phyloP scores from a whole-genome alignment of 2,329 filamentous ascomycete genomes.

The Sarocladium oryzae region DNA sequence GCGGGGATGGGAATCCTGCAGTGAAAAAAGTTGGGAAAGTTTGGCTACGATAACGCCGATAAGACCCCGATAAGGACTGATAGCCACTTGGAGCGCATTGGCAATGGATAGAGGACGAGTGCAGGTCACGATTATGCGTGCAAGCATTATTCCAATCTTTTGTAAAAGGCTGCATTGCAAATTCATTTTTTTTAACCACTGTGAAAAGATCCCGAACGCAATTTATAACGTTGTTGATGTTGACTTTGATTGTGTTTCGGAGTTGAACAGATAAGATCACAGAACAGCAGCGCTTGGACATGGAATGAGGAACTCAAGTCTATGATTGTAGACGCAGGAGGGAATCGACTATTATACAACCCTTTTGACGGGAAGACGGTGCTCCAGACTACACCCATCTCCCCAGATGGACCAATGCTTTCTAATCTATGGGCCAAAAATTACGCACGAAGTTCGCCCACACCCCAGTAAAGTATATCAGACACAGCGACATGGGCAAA shows the following conservation, averaged over 20 bases:
- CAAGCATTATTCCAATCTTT: too few relatives aligned
- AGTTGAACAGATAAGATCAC: too few relatives aligned
- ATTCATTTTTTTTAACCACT: too few relatives aligned
- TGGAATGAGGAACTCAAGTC: slow-evolving; percentile 9
- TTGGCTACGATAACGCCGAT: slow-evolving; percentile 8
- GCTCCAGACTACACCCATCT: slow-evolving; percentile 7
- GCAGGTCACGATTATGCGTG: too few relatives aligned
- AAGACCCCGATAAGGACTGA: slow-evolving; percentile 2
- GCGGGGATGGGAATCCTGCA: neutral
- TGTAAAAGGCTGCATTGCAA: too few relatives aligned
- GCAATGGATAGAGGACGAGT: too few relatives aligned
- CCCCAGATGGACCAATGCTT: slow-evolving; percentile 9
- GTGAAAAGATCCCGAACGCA: too few relatives aligned
- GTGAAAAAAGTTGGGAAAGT: slow-evolving; percentile 10
- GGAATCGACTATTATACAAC: slow-evolving; percentile 25
- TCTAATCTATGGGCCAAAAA: slow-evolving; percentile 8
- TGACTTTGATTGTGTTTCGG: too few relatives aligned
- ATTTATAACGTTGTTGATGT: too few relatives aligned
- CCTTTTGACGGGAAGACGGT: slow-evolving; percentile 11
- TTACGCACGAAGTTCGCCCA: neutral
- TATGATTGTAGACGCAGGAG: slow-evolving; percentile 13
- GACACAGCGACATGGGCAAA: slow-evolving; percentile 5
- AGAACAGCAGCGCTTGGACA: too few relatives aligned
- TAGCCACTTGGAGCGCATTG: neutral
- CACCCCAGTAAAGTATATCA: slow-evolving; percentile 2